Conservation (phyloP, 2,329 filamentous ascomycete species). For the Penicillium sp. region DNA sequence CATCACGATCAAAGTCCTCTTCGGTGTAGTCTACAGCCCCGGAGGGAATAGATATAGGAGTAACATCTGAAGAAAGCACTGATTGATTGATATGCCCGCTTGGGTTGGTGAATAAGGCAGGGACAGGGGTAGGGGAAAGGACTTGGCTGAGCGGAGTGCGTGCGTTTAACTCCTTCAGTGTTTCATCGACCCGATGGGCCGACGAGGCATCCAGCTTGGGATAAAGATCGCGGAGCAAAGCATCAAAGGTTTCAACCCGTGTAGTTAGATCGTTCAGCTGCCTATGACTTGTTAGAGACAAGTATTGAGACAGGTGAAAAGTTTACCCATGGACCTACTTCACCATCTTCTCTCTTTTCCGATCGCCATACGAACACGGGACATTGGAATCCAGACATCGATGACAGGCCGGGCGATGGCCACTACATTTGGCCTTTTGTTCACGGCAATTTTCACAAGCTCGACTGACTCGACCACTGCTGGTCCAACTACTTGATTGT, state of each 20-base stretch:
- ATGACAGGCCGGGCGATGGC: conserved; percentile 42
- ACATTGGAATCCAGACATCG: conserved; percentile 42
- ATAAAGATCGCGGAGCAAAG: conserved; percentile 32
- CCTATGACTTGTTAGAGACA: conserved; percentile 24
- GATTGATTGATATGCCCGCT: neutral
- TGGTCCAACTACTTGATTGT: conserved; percentile 21
- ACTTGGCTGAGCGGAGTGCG: neutral
- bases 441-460: conserved; percentile 47
- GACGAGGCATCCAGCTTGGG: conserved; percentile 31
- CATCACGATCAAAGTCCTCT: conserved; percentile 43
- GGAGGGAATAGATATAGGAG: conserved; percentile 27
- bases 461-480: conserved; percentile 32
- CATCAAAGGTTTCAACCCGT: conserved; percentile 36
- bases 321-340: conserved; percentile 28
- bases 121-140: conserved; percentile 5
- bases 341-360: conserved; percentile 42
- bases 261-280: conserved; percentile 38
- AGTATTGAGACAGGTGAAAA: neutral
- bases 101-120: conserved; percentile 2
- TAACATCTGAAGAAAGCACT: conserved; percentile 4
- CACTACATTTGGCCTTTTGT: conserved; percentile 47
- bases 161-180: conserved; percentile 33
- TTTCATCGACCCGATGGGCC: conserved; percentile 33
- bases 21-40: conserved; percentile 39
- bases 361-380: conserved; percentile 43